phyloP scores from a whole-genome alignment of 768 basidiomycete species.

The Wakefieldia striispora region DNA sequence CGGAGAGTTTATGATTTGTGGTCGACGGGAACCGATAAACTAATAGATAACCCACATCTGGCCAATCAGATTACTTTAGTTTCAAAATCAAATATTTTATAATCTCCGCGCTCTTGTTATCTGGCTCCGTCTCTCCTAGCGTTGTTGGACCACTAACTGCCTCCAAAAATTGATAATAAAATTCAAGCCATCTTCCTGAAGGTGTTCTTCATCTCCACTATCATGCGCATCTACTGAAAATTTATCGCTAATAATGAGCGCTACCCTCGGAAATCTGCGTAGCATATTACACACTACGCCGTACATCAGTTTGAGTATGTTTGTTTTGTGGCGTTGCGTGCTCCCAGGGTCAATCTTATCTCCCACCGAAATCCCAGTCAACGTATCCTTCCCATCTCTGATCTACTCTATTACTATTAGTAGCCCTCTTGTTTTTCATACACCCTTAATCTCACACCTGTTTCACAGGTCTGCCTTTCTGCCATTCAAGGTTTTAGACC shows the following conservation, averaged over 20 bases:
- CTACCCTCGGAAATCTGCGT: constrained; percentile 29
- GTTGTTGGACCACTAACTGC: not conserved
- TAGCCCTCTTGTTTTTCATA: too few species aligned
- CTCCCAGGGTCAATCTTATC: constrained; percentile 34
- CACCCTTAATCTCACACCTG: too few species aligned
- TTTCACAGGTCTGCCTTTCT: constrained; percentile 4
- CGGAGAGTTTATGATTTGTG: constrained; percentile 36
- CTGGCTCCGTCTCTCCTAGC: constrained; percentile 1
- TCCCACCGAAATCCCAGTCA: constrained; percentile 16
- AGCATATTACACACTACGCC: constrained; percentile 26
- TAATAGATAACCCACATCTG: constrained; percentile 37
- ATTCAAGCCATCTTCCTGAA: not conserved
- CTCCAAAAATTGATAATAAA: not conserved
- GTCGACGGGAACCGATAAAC: constrained; percentile 38
- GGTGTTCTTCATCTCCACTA: not conserved
- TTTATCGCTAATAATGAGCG: constrained; percentile 30
- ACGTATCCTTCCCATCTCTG: constrained; percentile 11
- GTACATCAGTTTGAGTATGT: constrained; percentile 19
- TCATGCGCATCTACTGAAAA: constrained; percentile 22
- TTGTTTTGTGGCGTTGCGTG: constrained; percentile 24
- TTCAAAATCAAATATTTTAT: constrained; percentile 24
- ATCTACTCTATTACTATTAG: not conserved
- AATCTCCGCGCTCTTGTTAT: constrained; percentile 9
- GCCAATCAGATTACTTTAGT: constrained; percentile 36
- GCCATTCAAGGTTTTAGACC: constrained; percentile 15